Conservation (phyloP, 345 rosid genomes). For the Excoecaria cochinchinensis region DNA sequence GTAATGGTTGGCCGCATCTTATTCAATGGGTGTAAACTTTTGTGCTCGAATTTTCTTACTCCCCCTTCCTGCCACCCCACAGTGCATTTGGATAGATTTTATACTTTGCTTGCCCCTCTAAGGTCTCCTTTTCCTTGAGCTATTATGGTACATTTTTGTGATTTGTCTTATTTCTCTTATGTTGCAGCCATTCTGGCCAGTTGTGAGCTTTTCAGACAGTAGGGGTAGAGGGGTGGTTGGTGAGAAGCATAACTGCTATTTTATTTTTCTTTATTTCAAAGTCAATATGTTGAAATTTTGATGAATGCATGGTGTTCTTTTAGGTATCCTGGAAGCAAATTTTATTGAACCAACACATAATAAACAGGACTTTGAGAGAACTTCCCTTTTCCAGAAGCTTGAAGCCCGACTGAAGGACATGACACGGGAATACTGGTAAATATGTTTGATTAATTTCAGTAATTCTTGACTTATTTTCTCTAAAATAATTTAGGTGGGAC, state of each 20-base stretch:
- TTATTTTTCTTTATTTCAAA: background rate
- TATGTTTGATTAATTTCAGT: background rate
- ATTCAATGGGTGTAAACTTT: background rate
- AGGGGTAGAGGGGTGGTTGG: slow-evolving; percentile 94
- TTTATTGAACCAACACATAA: slow-evolving; percentile 90
- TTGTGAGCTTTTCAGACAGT: slow-evolving; percentile 43
- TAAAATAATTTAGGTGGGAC: background rate
- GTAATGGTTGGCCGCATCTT: background rate
- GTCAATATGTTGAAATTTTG: slow-evolving; percentile 4
- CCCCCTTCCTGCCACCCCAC: no score
- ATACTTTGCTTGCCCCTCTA: background rate
- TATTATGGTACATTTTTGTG: background rate
- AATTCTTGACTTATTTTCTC: background rate
- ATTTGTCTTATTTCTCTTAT: background rate
- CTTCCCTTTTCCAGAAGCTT: slow-evolving; percentile 89
- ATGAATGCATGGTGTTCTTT: slow-evolving; percentile 9
- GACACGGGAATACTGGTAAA: slow-evolving; percentile 90
- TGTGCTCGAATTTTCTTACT: no score
- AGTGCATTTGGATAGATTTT: no score
- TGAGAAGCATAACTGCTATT: slow-evolving; percentile 38
- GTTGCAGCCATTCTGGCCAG: slow-evolving; percentile 90
- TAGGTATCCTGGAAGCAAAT: slow-evolving; percentile 92
- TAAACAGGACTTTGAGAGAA: slow-evolving; percentile 97
- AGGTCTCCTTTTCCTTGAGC: background rate
- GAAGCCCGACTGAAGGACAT: slow-evolving; percentile 90